These are phyloP conservation scores for Parmelia sp. DNA, from an alignment of 495 filamentous ascomycete species.

Conservation along the genomic window DNA sequence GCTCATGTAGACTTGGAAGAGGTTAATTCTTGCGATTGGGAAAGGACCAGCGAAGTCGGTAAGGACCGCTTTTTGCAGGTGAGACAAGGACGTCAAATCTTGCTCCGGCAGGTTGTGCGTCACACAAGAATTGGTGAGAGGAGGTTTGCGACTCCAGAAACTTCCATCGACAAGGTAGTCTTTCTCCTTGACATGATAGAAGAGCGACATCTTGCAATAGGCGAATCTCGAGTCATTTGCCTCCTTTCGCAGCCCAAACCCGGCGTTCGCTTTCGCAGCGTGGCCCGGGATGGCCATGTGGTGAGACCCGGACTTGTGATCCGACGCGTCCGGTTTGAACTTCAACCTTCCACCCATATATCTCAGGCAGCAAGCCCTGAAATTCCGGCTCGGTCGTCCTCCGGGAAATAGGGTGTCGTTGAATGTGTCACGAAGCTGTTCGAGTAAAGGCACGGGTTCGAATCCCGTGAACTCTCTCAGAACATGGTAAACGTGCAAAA, in stretches of 20 bases:
- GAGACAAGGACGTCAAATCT: no score
- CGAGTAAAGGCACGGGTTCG: slow-evolving; percentile 23
- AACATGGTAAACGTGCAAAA: slow-evolving; percentile 27
- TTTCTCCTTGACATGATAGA: slow-evolving; percentile 24
- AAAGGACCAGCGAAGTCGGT: slow-evolving; percentile 19
- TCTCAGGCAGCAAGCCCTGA: slow-evolving; percentile 24
- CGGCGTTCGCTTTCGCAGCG: slow-evolving; percentile 26
- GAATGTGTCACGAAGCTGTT: slow-evolving; percentile 18
- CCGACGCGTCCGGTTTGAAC: slow-evolving; percentile 18
- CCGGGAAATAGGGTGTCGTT: slow-evolving; percentile 25
- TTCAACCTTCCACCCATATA: slow-evolving; percentile 26
- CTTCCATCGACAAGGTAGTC: slow-evolving; percentile 18
- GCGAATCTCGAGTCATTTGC: slow-evolving; percentile 23
- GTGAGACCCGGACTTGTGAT: slow-evolving; percentile 25
- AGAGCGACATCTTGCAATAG: slow-evolving; percentile 20
- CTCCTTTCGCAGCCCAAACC: slow-evolving; percentile 20
- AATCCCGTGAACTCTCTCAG: slow-evolving; percentile 19
- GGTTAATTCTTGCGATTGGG: slow-evolving; percentile 25
- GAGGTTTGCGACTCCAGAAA: background rate
- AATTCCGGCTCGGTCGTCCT: slow-evolving; percentile 25
- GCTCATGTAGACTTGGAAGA: slow-evolving; percentile 23
- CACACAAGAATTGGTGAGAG: background rate
- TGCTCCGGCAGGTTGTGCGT: no score
- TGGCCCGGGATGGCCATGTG: slow-evolving; percentile 23
- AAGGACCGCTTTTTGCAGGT: slow-evolving; percentile 13